Evolutionary conservation across 169 alveolate species (phyloP).

Genomic region (Cystoisospora suis): DNA sequence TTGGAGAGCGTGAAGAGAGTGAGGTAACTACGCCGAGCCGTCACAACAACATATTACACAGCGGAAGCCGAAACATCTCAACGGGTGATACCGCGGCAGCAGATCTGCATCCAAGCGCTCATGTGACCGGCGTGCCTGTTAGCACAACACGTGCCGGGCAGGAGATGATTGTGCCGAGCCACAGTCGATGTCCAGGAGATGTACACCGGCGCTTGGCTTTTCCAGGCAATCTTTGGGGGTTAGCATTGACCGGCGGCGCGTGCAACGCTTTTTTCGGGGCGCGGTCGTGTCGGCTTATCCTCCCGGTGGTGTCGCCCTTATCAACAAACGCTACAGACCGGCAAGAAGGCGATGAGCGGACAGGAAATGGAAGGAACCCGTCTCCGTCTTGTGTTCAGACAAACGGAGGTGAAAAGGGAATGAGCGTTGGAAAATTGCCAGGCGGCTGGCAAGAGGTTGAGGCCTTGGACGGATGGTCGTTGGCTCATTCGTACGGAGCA

Average conservation of each 20-base stretch:
- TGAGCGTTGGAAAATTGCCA: too few species aligned
- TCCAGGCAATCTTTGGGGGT: conserved; percentile 39
- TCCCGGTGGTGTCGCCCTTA: neutral
- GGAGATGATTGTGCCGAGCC: too few species aligned
- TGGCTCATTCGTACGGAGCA: neutral
- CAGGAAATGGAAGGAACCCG: neutral
- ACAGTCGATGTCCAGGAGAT: too few species aligned
- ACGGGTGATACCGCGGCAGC: too few species aligned
- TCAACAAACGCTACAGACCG: neutral
- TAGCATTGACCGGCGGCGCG: conserved; percentile 36
- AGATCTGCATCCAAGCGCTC: neutral
- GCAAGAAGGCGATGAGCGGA: neutral
- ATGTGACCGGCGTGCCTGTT: neutral
- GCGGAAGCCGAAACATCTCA: too few species aligned
- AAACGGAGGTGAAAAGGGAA: too few species aligned
- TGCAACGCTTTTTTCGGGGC: conserved; percentile 36
- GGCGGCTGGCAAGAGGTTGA: neutral
- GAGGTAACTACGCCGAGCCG: neutral
- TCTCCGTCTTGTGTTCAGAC: too few species aligned
- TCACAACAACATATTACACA: too few species aligned
- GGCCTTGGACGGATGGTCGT: neutral
- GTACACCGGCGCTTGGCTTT: neutral
- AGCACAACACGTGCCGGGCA: neutral
- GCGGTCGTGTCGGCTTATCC: neutral
- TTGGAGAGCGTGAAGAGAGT: neutral